Evolutionary conservation across 371 early-diverging fungal genomes (phyloP).

Genomic region (Mucor piriformis): DNA sequence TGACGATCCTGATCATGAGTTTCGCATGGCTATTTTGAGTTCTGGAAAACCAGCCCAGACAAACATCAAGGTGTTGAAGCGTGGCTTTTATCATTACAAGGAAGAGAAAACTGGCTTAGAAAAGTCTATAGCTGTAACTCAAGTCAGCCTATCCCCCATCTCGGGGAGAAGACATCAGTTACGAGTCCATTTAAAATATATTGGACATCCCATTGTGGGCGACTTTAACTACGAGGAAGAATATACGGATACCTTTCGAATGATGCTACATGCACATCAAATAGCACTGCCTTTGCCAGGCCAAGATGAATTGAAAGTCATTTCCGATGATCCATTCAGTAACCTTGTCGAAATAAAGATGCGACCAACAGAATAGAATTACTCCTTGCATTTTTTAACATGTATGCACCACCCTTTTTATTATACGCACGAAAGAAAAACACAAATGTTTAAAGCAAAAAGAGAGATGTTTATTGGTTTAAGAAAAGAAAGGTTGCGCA

Average conservation of each 20-base stretch:
- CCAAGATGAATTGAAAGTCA: conserved; percentile 12
- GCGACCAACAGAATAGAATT: neutral
- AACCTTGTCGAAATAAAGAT: neutral
- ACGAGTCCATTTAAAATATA: conserved; percentile 60
- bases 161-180: conserved; percentile 76
- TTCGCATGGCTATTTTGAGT: conserved; percentile 38
- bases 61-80: conserved; percentile 24
- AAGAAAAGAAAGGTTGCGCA: too few species aligned
- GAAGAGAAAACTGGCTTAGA: conserved; percentile 23
- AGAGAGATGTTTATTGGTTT: too few species aligned
- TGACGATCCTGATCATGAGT: conserved; percentile 40
- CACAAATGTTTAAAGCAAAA: too few species aligned
- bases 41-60: conserved; percentile 43
- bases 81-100: conserved; percentile 32
- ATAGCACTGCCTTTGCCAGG: conserved; percentile 29
- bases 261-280: conserved; percentile 50
- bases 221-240: conserved; percentile 55
- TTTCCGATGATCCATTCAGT: conserved; percentile 31
- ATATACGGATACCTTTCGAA: conserved; percentile 45
- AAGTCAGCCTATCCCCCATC: conserved; percentile 56
- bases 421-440: too few species aligned
- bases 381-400: too few species aligned
- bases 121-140: conserved; percentile 20
- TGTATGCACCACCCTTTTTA: too few species aligned
- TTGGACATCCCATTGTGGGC: conserved; percentile 70